A percentile compares a stretch with the other conserved stretches of the same genome.
Evolutionary conservation across 495 filamentous ascomycete genomes (phyloP).

Genomic region (Neurospora sp.): DNA sequence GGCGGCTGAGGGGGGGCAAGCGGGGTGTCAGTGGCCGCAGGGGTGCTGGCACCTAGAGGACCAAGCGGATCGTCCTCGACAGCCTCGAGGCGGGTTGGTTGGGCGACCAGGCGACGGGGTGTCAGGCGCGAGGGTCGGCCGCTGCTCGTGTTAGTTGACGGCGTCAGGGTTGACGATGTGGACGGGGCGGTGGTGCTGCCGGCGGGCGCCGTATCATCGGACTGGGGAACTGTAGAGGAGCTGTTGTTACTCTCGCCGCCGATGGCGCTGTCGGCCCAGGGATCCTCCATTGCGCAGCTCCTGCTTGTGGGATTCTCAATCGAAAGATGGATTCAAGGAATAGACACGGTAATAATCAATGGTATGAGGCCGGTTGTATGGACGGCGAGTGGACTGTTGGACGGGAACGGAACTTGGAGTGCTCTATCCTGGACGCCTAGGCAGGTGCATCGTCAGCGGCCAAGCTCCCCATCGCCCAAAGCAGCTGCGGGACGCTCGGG

Average conservation of each 20-base stretch:
- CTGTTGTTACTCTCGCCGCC: constrained; percentile 4
- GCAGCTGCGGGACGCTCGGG: neutral
- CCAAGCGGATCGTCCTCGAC: constrained; percentile 79
- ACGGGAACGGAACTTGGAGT: constrained; percentile 1
- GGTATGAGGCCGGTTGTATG: neutral
- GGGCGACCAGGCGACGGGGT: constrained; percentile 66
- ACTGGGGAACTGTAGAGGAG: neutral
- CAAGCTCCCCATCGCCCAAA: neutral
- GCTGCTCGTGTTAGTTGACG: constrained; percentile 31
- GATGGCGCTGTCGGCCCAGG: constrained; percentile 25
- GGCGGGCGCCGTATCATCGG: constrained; percentile 1
- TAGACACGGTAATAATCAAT: neutral
- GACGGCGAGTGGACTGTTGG: neutral
- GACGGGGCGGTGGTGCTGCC: neutral
- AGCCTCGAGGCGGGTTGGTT: constrained; percentile 75
- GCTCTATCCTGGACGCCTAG: neutral
- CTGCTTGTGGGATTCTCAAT: neutral
- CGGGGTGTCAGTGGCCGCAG: constrained; percentile 43
- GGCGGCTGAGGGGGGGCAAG: constrained; percentile 68
- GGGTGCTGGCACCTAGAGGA: constrained; percentile 71
- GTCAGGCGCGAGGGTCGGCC: constrained; percentile 30
- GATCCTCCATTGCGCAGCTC: constrained; percentile 22
- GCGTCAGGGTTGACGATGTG: constrained; percentile 18
- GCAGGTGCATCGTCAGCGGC: neutral
- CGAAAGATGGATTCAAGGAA: neutral